Evolutionary conservation across 2,329 filamentous ascomycete genomes (phyloP).

Genomic region (Aureobasidium sp.): DNA sequence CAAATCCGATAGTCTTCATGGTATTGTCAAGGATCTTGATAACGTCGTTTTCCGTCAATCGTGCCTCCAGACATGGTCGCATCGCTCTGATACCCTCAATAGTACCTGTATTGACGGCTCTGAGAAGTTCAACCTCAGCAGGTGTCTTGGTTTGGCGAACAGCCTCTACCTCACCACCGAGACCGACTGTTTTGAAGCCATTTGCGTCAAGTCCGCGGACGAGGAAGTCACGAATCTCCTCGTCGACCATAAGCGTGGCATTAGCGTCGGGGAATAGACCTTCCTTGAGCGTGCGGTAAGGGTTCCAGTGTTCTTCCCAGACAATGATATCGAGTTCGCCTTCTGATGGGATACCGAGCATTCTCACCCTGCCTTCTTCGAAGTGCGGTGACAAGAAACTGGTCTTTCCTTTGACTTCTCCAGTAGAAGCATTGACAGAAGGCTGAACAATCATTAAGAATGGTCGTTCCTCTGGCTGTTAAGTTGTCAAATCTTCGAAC

Average conservation of each 20-base stretch:
- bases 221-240: constrained; percentile 57
- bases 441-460: constrained; percentile 55
- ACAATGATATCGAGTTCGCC: constrained; percentile 45
- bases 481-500: not conserved
- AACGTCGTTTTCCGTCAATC: constrained; percentile 51
- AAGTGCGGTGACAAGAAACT: constrained; percentile 52
- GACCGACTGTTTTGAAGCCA: constrained; percentile 49
- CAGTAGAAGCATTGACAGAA: constrained; percentile 26
- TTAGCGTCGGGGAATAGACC: constrained; percentile 32
- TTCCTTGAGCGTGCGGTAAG: constrained; percentile 45
- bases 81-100: constrained; percentile 53
- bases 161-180: constrained; percentile 46
- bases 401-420: constrained; percentile 43
- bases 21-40: constrained; percentile 47
- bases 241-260: constrained; percentile 51
- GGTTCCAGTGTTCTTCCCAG: constrained; percentile 59
- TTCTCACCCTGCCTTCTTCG: constrained; percentile 49
- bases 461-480: constrained; percentile 49
- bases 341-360: constrained; percentile 49
- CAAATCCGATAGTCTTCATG: constrained; percentile 44
- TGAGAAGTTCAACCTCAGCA: constrained; percentile 48
- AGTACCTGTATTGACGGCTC: constrained; percentile 56
- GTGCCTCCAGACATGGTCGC: constrained; percentile 45
- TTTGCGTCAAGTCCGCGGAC: constrained; percentile 44
- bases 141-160: constrained; percentile 51